Evolutionary conservation across 441 rosid genomes (phyloP).

Genomic region (Adansonia rubrostipa): DNA sequence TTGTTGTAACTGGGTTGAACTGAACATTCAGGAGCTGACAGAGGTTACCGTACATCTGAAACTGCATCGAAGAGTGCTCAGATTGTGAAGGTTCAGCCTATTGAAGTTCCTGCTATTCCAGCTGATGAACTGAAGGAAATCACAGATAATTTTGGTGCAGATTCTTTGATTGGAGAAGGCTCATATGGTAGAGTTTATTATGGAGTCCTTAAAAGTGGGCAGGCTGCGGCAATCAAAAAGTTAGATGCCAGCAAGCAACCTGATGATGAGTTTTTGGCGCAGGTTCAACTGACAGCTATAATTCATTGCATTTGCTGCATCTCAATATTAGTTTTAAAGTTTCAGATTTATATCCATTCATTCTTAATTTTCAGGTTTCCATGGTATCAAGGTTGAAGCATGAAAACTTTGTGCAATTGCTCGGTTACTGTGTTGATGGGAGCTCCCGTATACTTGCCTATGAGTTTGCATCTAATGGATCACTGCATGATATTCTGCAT

Average conservation of each 20-base stretch:
- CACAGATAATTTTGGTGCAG: constrained; percentile 66
- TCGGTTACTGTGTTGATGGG: constrained; percentile 75
- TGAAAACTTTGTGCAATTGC: constrained; percentile 70
- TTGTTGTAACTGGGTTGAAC: constrained; percentile 27
- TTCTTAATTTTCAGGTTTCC: constrained; percentile 52
- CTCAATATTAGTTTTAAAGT: neutral
- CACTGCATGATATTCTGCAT: constrained; percentile 77
- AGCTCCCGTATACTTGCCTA: constrained; percentile 63
- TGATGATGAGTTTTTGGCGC: constrained; percentile 77
- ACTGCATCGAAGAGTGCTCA: constrained; percentile 65
- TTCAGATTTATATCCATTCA: constrained; percentile 26
- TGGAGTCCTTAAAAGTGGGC: constrained; percentile 50
- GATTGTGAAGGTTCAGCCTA: constrained; percentile 79
- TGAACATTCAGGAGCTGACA: constrained; percentile 56
- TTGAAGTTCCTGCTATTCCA: constrained; percentile 77
- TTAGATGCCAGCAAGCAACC: constrained; percentile 78
- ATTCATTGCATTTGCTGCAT: neutral
- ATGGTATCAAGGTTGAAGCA: constrained; percentile 75
- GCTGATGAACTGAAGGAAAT: constrained; percentile 63
- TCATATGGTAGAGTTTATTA: constrained; percentile 78
- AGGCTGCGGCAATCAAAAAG: constrained; percentile 67
- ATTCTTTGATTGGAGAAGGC: constrained; percentile 75
- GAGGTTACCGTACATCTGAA: constrained; percentile 64
- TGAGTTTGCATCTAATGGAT: constrained; percentile 78
- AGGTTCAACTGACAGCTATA: constrained; percentile 41